These are phyloP conservation scores for Neurospora tetrasperma DNA, from an alignment of 495 filamentous ascomycete species.

Conservation along the genomic window DNA sequence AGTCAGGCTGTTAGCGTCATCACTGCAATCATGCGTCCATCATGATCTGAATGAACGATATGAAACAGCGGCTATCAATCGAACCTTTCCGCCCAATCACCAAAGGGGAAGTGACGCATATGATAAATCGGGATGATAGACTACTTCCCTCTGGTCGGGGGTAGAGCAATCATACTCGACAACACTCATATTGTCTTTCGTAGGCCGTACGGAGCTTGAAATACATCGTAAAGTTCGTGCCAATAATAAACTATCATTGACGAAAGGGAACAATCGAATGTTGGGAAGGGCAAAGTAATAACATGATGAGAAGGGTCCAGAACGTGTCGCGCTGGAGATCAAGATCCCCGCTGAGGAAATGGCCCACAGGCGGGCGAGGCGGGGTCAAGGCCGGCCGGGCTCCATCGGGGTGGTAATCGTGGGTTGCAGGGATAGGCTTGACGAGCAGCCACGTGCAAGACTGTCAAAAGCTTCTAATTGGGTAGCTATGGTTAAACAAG, in stretches of 20 bases:
- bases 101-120: neutral
- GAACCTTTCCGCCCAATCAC: constrained; percentile 17
- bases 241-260: neutral
- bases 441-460: neutral
- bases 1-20: constrained; percentile 11
- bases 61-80: constrained; percentile 20
- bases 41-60: constrained; percentile 5
- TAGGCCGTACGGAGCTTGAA: neutral
- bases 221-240: neutral
- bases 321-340: neutral
- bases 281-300: neutral
- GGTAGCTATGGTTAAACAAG: constrained; percentile 5
- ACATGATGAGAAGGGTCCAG: constrained; percentile 4
- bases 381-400: neutral
- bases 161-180: neutral
- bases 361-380: neutral
- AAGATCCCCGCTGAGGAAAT: neutral
- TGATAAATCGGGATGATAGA: neutral
- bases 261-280: neutral
- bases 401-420: neutral
- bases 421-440: neutral
- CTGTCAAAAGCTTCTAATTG: neutral
- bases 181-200: neutral
- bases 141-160: neutral
- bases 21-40: constrained; percentile 15